Evolutionary conservation across 2,329 filamentous ascomycete species (phyloP), one percentile per base, ranked within the genome.

Genomic region (Aspergillus novofumigatus): DNA sequence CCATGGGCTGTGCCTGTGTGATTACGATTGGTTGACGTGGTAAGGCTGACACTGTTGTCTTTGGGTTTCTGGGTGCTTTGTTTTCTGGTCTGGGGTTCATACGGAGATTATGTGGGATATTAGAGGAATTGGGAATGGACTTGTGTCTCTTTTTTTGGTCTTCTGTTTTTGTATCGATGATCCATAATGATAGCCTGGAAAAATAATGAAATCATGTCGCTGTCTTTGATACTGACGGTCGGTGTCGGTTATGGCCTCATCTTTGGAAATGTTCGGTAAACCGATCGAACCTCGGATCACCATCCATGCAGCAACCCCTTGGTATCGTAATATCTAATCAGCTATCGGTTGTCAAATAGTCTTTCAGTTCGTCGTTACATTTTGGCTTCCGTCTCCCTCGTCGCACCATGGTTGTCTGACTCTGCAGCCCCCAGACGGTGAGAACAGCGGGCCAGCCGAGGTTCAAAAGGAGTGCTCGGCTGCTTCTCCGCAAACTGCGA

Each of bases 381-480:
- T 3, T 38, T 7, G 6, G 6, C 14, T 38, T 38, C 14, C 14
- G 14, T 17, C 32, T 38, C 4, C 14, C 14, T 17, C 2, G 14
- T 17, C 17, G 14, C 32, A 38, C 0, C 14, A 17, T 17, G 5
- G 5, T 4, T 7, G 2, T 38, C 32, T 38, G 14, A 29, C 9
- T 38, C 14, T 38, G 32, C 5, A 32, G 29, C 29, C 6, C 14
- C 14, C 32, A n/a, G 11, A 17, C 32, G 32, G 32, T 7, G 5
- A 38, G 32, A 38, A 38, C 38, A 51, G 52, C 58, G 62, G 56
- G 47, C 42, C 25, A 58, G 63, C 67, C 65, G 65, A 69, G 68
- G 68, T 67, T 68, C 63, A 66, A 57, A 25, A 14, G 38, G 41
- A 42, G 59, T 56, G 8, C 59, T 65, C 68, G 67, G 67, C 67